Percentiles rank a stretch among this genome's conserved stretches.
Evolutionary conservation across 345 rosid species (phyloP).

Genomic region (Eucalyptus virginea): DNA sequence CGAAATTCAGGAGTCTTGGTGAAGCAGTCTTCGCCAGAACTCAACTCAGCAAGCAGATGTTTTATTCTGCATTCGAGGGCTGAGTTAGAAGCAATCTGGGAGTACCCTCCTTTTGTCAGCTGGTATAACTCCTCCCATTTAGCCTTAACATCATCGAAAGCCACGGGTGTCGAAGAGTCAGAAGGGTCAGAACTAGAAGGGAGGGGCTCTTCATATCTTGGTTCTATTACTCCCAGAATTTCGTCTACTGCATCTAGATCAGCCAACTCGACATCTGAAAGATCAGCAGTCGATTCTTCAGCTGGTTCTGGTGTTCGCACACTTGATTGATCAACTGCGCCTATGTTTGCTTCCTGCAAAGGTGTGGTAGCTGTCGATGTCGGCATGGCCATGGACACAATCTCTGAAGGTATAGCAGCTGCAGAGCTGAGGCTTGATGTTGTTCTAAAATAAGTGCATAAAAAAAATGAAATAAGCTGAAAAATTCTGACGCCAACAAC

Average conservation of each 20-base stretch:
- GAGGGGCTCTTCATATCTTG: neutral
- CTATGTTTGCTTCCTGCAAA: neutral
- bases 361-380: neutral
- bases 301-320: neutral
- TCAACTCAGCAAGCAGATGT: neutral
- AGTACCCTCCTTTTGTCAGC: neutral
- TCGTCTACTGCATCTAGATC: neutral
- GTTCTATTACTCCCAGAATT: neutral
- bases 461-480: neutral
- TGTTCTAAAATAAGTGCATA: slow-evolving; percentile 19
- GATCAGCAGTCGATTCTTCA: neutral
- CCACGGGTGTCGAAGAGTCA: neutral
- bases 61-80: neutral
- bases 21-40: neutral
- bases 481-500: neutral
- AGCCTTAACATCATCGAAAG: neutral
- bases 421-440: slow-evolving; percentile 35
- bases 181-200: neutral
- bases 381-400: slow-evolving; percentile 3
- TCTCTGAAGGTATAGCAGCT: slow-evolving; percentile 65
- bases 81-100: neutral
- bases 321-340: neutral
- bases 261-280: neutral
- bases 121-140: neutral
- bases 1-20: neutral